phyloP scores from a whole-genome alignment of 768 basidiomycete genomes.

The Leccinum pellstonianum region DNA sequence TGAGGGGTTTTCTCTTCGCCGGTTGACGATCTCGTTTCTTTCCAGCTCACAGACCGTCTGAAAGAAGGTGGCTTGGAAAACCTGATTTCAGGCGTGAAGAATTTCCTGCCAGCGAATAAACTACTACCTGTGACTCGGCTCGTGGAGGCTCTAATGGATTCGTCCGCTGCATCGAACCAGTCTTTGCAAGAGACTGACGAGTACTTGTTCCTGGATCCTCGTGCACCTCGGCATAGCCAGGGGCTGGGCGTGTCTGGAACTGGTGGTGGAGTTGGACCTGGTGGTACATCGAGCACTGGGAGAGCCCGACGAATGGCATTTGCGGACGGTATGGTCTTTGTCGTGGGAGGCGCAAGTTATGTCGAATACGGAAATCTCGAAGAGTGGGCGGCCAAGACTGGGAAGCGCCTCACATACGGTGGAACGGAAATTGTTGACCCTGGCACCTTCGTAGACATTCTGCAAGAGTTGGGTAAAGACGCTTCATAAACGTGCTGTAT shows the following conservation, averaged over 20 bases:
- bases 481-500: slow-evolving; percentile 23
- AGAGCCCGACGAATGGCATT: slow-evolving; percentile 70
- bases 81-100: slow-evolving; percentile 95
- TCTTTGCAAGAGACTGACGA: slow-evolving; percentile 97
- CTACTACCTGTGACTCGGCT: slow-evolving; percentile 89
- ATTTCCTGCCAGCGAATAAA: slow-evolving; percentile 94
- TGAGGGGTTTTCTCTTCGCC: background rate
- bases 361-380: slow-evolving; percentile 96
- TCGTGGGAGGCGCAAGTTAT: slow-evolving; percentile 96
- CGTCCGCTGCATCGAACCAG: slow-evolving; percentile 88
- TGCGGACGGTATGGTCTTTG: slow-evolving; percentile 84
- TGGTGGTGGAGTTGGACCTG: slow-evolving; percentile 45
- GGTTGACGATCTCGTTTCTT: background rate
- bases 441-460: slow-evolving; percentile 70
- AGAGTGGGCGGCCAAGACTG: slow-evolving; percentile 85
- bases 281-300: slow-evolving; percentile 31
- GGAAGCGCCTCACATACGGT: slow-evolving; percentile 89
- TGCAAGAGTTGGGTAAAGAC: slow-evolving; percentile 62
- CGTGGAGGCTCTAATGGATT: slow-evolving; percentile 97
- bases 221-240: slow-evolving; percentile 59
- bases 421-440: slow-evolving; percentile 95
- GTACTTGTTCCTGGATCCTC: slow-evolving; percentile 91
- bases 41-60: slow-evolving; percentile 84
- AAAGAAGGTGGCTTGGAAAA: slow-evolving; percentile 97
- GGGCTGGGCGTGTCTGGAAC: slow-evolving; percentile 48